A percentile compares a stretch with the other conserved stretches of the same genome.
Conservation (phyloP, 768 basidiomycete genomes). For the Xanthoconium purpureum region DNA sequence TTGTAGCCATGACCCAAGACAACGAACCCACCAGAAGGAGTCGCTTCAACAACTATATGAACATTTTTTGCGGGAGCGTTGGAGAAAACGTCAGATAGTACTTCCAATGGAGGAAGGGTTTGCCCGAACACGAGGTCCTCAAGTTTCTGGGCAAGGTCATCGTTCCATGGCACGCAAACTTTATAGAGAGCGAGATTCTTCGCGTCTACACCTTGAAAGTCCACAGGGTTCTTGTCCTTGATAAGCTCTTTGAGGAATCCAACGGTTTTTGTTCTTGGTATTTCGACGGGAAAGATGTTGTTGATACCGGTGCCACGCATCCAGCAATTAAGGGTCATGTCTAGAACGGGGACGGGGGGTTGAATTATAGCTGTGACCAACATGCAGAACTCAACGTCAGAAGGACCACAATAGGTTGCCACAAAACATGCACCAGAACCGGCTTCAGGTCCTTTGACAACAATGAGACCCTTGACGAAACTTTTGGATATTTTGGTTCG, state of each 20-base stretch:
- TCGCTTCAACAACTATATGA: not conserved
- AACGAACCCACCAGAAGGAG: not conserved
- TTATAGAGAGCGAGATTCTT: not conserved
- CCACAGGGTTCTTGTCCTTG: not conserved
- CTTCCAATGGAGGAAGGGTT: not conserved
- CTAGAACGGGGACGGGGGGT: not conserved
- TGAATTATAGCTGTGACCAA: not conserved
- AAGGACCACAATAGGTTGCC: too few relatives aligned
- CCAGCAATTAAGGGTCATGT: too few relatives aligned
- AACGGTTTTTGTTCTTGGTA: not conserved
- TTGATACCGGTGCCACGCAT: not conserved
- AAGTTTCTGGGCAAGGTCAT: not conserved
- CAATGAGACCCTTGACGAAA: not conserved
- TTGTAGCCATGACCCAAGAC: not conserved
- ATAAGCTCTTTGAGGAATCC: not conserved
- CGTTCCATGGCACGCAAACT: not conserved
- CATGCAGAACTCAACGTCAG: not conserved
- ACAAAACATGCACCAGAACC: not conserved
- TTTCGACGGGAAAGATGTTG: not conserved
- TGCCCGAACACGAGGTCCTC: not conserved
- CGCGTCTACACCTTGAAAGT: not conserved
- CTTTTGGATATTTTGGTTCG: not conserved
- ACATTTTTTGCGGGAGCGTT: not conserved
- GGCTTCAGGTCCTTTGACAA: not conserved
- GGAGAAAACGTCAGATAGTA: not conserved